phyloP scores from a whole-genome alignment of 352 stramenopile species.

The Pythium brachiatum region DNA sequence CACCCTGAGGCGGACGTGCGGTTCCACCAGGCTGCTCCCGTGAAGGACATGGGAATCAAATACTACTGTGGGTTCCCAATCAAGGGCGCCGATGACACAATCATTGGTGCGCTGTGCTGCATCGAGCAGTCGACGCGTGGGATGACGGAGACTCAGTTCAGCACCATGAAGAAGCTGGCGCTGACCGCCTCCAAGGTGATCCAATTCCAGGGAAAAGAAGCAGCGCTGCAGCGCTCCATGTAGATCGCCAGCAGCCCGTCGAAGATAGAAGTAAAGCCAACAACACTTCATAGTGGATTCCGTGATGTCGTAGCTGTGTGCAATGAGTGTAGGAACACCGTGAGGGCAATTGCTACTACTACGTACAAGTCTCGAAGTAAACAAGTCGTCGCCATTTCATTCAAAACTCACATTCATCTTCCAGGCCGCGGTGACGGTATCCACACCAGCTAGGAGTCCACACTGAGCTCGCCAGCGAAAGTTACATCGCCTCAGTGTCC shows the following conservation, averaged over 20 bases:
- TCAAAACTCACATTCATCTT: no score
- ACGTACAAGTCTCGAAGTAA: no score
- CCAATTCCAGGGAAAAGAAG: slow-evolving; percentile 6
- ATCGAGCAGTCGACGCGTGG: slow-evolving; percentile 39
- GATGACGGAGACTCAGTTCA: slow-evolving; percentile 56
- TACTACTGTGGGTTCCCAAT: slow-evolving; percentile 77
- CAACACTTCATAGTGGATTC: neutral
- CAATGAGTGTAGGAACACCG: no score
- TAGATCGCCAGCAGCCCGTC: neutral
- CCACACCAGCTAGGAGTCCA: no score
- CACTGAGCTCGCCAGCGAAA: no score
- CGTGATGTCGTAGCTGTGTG: neutral
- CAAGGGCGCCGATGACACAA: slow-evolving; percentile 33
- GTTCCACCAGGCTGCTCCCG: slow-evolving; percentile 29
- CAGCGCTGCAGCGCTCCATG: neutral
- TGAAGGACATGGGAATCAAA: slow-evolving; percentile 33
- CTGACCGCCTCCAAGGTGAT: slow-evolving; percentile 16
- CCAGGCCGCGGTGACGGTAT: no score
- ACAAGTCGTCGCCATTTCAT: no score
- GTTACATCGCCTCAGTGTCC: slow-evolving; percentile 4
- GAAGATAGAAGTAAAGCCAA: neutral
- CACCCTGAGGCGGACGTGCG: slow-evolving; percentile 57
- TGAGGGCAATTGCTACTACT: no score
- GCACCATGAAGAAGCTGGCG: slow-evolving; percentile 45
- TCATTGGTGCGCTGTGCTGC: slow-evolving; percentile 66